Percentiles rank a stretch among this genome's conserved stretches.
These are phyloP conservation scores for Stentor roeselii DNA, from an alignment of 73 alveolate species.

Conservation along the genomic window DNA sequence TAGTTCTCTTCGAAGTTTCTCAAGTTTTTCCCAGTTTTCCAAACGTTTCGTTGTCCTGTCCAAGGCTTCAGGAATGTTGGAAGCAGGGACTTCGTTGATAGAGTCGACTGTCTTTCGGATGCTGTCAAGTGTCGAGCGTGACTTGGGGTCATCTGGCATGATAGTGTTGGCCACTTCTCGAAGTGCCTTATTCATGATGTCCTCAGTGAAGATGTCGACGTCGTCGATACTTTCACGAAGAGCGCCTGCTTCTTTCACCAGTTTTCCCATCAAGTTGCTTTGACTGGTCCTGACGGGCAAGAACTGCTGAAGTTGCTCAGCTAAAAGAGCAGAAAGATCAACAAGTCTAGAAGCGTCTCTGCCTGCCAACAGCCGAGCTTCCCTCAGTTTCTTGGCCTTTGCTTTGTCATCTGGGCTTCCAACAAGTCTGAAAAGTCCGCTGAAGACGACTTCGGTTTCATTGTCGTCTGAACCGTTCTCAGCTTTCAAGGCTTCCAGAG, in stretches of 20 bases:
- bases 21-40: slow-evolving; percentile 10
- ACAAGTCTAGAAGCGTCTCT: neutral
- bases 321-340: neutral
- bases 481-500: neutral
- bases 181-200: slow-evolving; percentile 26
- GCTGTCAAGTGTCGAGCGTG: neutral
- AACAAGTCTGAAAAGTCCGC: neutral
- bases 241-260: neutral
- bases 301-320: neutral
- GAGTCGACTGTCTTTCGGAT: neutral
- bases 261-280: neutral
- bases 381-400: neutral
- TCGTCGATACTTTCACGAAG: neutral
- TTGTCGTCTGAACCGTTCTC: neutral
- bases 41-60: neutral
- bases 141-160: neutral
- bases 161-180: slow-evolving; percentile 22
- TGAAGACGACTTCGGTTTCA: slow-evolving; percentile 1
- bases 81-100: neutral
- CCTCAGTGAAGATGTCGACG: slow-evolving; percentile 22
- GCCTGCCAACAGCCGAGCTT: neutral
- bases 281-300: neutral
- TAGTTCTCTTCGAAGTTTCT: neutral
- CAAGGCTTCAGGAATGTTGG: slow-evolving; percentile 2
- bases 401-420: slow-evolving; percentile 13